Percentiles rank a stretch among this genome's conserved stretches.
These are phyloP conservation scores for Lipomyces yamadae DNA, from an alignment of 805 yeast species.

Conservation along the genomic window DNA sequence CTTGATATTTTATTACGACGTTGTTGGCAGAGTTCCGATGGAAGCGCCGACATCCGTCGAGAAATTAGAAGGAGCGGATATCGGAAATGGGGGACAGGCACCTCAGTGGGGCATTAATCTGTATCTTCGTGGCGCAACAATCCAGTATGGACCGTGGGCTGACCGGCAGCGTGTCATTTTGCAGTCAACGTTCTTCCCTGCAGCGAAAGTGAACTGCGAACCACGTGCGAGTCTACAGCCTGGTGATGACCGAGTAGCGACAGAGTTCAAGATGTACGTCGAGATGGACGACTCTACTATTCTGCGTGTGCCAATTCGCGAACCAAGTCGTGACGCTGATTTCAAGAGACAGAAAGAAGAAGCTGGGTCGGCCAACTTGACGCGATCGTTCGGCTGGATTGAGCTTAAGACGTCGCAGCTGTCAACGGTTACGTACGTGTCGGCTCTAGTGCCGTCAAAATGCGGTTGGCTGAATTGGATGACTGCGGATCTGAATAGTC, in stretches of 20 bases:
- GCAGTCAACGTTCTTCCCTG: slow-evolving; percentile 71
- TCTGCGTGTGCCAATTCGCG: slow-evolving; percentile 81
- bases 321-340: slow-evolving; percentile 73
- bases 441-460: slow-evolving; percentile 59
- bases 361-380: slow-evolving; percentile 46
- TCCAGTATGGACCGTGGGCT: slow-evolving; percentile 95
- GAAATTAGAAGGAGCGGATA: slow-evolving; percentile 44
- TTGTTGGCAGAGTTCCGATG: slow-evolving; percentile 66
- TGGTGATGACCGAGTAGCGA: slow-evolving; percentile 61
- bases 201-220: slow-evolving; percentile 59
- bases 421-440: slow-evolving; percentile 54
- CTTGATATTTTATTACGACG: slow-evolving; percentile 70
- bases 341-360: slow-evolving; percentile 44
- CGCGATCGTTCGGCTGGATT: slow-evolving; percentile 89
- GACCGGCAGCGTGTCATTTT: slow-evolving; percentile 77
- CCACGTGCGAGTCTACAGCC: slow-evolving; percentile 51
- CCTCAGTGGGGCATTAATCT: slow-evolving; percentile 69
- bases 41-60: slow-evolving; percentile 31
- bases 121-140: slow-evolving; percentile 60
- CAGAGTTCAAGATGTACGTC: slow-evolving; percentile 61
- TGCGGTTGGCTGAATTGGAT: slow-evolving; percentile 62
- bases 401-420: slow-evolving; percentile 66
- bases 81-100: slow-evolving; percentile 62
- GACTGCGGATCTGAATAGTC: slow-evolving; percentile 53
- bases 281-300: slow-evolving; percentile 67